Conservation (phyloP, 1,284 basidiomycete species). For the Inonotus obliquus region DNA sequence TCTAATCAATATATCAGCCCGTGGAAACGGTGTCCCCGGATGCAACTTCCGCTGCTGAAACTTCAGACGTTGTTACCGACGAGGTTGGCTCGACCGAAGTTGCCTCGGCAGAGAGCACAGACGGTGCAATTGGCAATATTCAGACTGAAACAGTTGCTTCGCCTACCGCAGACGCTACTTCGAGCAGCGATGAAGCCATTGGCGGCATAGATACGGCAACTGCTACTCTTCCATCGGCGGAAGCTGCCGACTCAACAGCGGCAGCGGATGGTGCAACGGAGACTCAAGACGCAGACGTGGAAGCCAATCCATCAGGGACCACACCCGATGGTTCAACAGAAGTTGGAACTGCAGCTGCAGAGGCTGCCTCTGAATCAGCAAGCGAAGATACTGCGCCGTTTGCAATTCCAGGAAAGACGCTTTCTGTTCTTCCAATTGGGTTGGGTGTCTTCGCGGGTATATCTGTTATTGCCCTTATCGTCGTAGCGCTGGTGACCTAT, state of each 20-base stretch:
- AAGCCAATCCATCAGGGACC: constrained; percentile 17
- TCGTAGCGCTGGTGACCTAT: constrained; percentile 77
- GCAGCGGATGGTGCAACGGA: constrained; percentile 16
- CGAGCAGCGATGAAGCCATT: too few relatives aligned
- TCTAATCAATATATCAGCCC: background rate
- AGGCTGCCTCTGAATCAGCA: constrained; percentile 16
- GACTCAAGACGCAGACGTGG: constrained; percentile 16
- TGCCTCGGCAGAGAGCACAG: constrained; percentile 1
- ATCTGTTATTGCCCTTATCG: constrained; percentile 70
- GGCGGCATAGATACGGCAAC: constrained; percentile 8
- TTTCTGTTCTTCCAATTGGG: constrained; percentile 75
- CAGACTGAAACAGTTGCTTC: background rate
- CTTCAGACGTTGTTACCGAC: background rate
- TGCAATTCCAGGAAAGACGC: constrained; percentile 61
- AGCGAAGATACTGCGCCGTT: constrained; percentile 35
- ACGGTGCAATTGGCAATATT: constrained; percentile 4
- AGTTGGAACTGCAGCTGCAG: constrained; percentile 18
- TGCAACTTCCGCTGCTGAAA: constrained; percentile 1
- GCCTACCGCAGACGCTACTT: background rate
- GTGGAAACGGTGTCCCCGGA: constrained; percentile 11
- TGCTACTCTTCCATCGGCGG: background rate
- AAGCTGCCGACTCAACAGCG: constrained; percentile 20
- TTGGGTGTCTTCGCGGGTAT: constrained; percentile 78
- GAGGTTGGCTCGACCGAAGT: background rate
- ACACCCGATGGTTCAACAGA: constrained; percentile 15